phyloP scores from a whole-genome alignment of 108 stramenopile species.

The Schizochytrium sp. region DNA sequence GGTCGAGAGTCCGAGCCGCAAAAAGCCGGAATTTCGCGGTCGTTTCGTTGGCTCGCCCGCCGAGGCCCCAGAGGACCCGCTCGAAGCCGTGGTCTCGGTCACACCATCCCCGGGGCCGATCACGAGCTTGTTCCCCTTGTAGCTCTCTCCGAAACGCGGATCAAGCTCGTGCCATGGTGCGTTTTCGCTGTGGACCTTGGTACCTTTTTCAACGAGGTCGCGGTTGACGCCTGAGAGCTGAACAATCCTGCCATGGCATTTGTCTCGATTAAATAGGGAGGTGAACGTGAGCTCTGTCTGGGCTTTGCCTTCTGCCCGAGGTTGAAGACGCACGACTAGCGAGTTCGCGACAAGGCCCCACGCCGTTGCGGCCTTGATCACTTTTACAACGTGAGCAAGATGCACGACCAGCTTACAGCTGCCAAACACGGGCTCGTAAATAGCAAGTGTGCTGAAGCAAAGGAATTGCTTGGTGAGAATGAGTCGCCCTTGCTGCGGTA shows the following conservation, averaged over 20 bases:
- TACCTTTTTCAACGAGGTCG: background rate
- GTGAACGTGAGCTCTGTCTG: background rate
- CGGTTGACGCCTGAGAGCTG: background rate
- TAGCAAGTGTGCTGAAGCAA: background rate
- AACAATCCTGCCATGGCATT: background rate
- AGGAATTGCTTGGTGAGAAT: background rate
- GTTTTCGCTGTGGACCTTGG: background rate
- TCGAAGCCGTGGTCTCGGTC: background rate
- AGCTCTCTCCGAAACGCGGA: background rate
- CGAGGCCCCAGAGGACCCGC: no score
- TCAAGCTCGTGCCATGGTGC: background rate
- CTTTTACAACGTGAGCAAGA: background rate
- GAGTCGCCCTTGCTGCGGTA: background rate
- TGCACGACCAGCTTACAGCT: constrained; percentile 10
- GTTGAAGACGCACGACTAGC: background rate
- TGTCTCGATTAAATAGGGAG: background rate
- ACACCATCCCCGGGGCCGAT: background rate
- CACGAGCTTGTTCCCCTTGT: background rate
- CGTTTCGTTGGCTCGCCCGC: no score
- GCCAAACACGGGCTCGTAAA: background rate
- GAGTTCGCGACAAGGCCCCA: background rate
- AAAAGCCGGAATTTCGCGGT: background rate
- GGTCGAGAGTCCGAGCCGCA: background rate
- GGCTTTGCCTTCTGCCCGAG: background rate
- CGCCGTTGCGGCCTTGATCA: background rate